A percentile compares a stretch with the other conserved stretches of the same genome.
Conservation (phyloP, 192 early-diverging fungal genomes). For the Physocladia obscura region DNA sequence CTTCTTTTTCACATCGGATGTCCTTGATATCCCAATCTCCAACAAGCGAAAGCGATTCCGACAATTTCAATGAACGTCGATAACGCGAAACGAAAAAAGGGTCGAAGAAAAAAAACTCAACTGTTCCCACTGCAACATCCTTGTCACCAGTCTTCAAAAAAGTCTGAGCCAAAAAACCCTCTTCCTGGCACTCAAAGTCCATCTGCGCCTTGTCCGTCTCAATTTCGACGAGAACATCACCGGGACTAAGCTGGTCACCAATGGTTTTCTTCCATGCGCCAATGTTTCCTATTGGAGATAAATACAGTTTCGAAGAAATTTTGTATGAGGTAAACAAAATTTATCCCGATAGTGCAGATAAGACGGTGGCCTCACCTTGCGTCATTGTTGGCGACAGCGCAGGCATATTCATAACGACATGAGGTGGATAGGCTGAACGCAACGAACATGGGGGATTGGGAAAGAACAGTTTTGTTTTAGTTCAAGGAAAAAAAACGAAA, state of each 20-base stretch:
- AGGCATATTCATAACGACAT: conserved; percentile 90
- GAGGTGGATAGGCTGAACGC: conserved; percentile 63
- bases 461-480: neutral
- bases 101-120: conserved; percentile 17
- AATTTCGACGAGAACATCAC: conserved; percentile 93
- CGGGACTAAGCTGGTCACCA: conserved; percentile 83
- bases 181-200: conserved; percentile 99
- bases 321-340: neutral
- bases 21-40: no score
- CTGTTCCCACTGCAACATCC: conserved; percentile 80
- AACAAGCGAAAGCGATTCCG: neutral
- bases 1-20: no score
- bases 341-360: neutral
- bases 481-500: neutral
- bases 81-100: neutral
- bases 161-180: conserved; percentile 93
- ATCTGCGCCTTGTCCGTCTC: conserved; percentile 99
- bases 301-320: neutral
- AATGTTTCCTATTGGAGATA: conserved; percentile 64
- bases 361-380: conserved; percentile 55
- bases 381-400: conserved; percentile 99
- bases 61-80: neutral
- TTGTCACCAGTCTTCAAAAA: conserved; percentile 76
- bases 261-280: conserved; percentile 92
- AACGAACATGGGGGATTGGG: neutral